These are phyloP conservation scores for Epichloe hybrida DNA, from an alignment of 2,329 filamentous ascomycete genomes.

Conservation along the genomic window DNA sequence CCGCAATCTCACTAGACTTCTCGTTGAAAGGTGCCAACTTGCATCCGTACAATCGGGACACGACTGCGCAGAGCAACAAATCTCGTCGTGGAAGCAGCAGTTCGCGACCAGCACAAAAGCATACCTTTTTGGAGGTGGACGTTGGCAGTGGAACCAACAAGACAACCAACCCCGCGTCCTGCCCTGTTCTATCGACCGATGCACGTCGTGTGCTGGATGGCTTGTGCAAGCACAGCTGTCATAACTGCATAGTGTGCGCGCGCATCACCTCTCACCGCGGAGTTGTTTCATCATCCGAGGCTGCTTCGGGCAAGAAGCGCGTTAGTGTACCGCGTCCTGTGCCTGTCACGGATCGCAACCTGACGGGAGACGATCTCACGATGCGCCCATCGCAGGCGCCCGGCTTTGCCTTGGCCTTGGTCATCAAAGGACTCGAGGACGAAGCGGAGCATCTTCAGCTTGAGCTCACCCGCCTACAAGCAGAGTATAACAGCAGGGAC, in stretches of 20 bases:
- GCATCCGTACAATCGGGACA: constrained; percentile 4
- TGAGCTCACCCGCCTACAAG: constrained; percentile 48
- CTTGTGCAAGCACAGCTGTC: constrained; percentile 40
- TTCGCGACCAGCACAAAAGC: constrained; percentile 15
- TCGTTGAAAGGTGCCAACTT: constrained; percentile 9
- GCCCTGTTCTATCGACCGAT: constrained; percentile 36
- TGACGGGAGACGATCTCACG: constrained; percentile 36
- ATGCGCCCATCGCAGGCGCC: constrained; percentile 57
- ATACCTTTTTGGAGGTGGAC: constrained; percentile 11
- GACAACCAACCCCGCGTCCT: constrained; percentile 16
- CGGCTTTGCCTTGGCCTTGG: constrained; percentile 60
- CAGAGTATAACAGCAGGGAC: constrained; percentile 52
- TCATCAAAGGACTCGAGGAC: constrained; percentile 70
- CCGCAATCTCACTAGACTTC: constrained; percentile 19
- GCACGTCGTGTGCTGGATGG: constrained; percentile 39
- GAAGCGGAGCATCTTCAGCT: constrained; percentile 66
- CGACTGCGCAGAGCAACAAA: constrained; percentile 13
- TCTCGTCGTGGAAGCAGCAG: constrained; percentile 12
- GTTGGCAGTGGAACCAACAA: constrained; percentile 12
- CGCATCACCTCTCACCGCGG: constrained; percentile 36
- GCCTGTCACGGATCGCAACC: constrained; percentile 49
- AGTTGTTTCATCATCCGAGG: constrained; percentile 23
- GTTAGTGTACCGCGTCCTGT: constrained; percentile 51
- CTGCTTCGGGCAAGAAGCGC: constrained; percentile 37
- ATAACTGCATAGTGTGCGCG: constrained; percentile 44